Evolutionary conservation across 108 stramenopile genomes (phyloP).

Genomic region (Fragilariopsis cylindrus): DNA sequence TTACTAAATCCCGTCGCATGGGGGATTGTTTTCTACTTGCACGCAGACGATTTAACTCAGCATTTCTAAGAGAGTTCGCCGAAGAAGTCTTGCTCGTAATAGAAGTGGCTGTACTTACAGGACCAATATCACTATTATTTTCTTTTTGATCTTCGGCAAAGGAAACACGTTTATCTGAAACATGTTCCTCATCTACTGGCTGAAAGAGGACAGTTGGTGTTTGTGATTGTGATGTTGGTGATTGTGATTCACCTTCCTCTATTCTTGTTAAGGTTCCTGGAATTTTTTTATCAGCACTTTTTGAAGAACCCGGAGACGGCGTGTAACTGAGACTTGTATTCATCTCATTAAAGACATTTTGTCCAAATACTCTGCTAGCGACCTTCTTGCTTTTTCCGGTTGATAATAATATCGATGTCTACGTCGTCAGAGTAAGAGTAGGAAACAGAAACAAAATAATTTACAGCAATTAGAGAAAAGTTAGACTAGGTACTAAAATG

Average conservation of each 20-base stretch:
- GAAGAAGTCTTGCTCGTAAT: neutral
- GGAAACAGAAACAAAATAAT: too few relatives aligned
- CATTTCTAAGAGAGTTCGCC: slow-evolving; percentile 17
- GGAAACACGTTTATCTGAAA: slow-evolving; percentile 18
- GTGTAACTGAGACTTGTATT: slow-evolving; percentile 51
- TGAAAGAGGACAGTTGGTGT: slow-evolving; percentile 22
- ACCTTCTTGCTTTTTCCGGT: slow-evolving; percentile 35
- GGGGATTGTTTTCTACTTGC: slow-evolving; percentile 23
- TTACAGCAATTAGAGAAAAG: too few relatives aligned
- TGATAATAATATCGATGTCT: slow-evolving; percentile 20
- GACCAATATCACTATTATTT: slow-evolving; percentile 14
- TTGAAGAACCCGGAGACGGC: slow-evolving; percentile 29
- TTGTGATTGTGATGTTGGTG: neutral
- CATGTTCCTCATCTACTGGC: neutral
- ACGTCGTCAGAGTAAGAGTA: neutral
- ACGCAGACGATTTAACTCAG: slow-evolving; percentile 36
- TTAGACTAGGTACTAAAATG: too few relatives aligned
- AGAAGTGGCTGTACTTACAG: neutral
- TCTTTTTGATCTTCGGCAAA: slow-evolving; percentile 29
- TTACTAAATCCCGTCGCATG: slow-evolving; percentile 26
- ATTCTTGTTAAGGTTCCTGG: neutral
- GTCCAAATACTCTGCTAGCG: slow-evolving; percentile 53
- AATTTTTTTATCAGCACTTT: neutral
- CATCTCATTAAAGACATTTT: slow-evolving; percentile 32
- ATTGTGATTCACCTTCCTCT: slow-evolving; percentile 6